Evolutionary conservation across 495 filamentous ascomycete species (phyloP), one percentile per base, ranked within the genome.

Genomic region (Neurospora africana): DNA sequence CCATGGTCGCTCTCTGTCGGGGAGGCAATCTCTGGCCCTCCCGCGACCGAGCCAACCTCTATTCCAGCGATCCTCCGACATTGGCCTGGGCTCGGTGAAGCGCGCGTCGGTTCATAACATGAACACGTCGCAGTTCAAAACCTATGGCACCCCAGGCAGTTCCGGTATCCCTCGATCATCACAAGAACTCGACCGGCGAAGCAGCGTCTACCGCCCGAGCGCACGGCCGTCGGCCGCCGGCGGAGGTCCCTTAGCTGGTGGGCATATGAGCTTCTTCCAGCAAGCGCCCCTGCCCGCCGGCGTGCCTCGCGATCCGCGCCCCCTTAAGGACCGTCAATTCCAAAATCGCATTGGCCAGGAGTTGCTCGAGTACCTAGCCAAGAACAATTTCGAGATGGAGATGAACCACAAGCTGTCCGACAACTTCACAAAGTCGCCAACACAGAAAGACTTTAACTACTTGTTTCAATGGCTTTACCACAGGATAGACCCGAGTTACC

Each of bases 401-500:
- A 97, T 95, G 91, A 97, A 96, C 78, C 90, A 98, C 79, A 90
- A 90, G 37, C 84, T 99, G 37, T 90, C 91, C 4, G 90, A 93
- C 68, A 97, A 97, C 74, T 91, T 92, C 21, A 88, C 95, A 76
- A 93, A 91, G 68, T 94, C 91, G 43, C 96, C 95, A n/a, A 98
- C 94, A 5, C 93, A 97, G 76, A 99, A 98, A 78, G 95, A 99
- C 79, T 99, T 98, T 82, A 93, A 94, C 78, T 90, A 86, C 75
- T 94, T 98, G 81, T 99, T 99, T 80, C 93, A 98, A 81, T 99
- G 93, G 91, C 86, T 99, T 2, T 99, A 99, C 79, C 91, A 92
- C 75, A 91, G 93, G 53, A 93, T 99, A 72, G 95, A 99, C 78
- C 94, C 95, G 0, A 90, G 90, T 71, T 97, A 98, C 78, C 88